These are phyloP conservation scores for Fraxinus latifolia DNA, from an alignment of 305 asterid species.

Conservation along the genomic window DNA sequence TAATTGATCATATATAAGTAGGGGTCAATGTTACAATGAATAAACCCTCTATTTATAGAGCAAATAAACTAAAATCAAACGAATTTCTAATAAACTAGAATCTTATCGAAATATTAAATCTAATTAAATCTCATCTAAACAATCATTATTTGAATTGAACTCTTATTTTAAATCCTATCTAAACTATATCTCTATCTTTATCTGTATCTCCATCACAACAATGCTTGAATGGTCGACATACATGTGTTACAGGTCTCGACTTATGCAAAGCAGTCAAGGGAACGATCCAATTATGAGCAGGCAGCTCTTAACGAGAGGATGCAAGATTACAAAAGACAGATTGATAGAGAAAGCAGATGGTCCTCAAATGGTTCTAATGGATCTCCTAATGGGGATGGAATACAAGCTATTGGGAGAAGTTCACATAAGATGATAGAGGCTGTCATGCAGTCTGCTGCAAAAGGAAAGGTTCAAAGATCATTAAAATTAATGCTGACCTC, in stretches of 20 bases:
- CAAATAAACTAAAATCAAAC: background rate
- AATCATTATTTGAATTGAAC: background rate
- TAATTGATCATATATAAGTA: background rate
- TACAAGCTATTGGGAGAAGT: conserved; percentile 94
- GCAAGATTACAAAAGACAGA: conserved; percentile 94
- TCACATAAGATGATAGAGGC: conserved; percentile 99
- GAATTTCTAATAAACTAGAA: background rate
- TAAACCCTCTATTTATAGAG: background rate
- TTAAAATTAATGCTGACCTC: conserved; percentile 19
- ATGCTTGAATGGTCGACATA: conserved; percentile 12
- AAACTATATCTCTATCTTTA: background rate
- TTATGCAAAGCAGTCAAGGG: conserved; percentile 95
- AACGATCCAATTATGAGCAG: conserved; percentile 90
- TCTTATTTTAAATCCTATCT: background rate
- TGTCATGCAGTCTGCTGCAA: conserved; percentile 95
- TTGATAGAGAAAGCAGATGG: conserved; percentile 91
- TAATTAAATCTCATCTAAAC: background rate
- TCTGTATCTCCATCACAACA: background rate
- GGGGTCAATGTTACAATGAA: background rate
- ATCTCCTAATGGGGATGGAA: conserved; percentile 96
- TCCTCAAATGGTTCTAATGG: conserved; percentile 85
- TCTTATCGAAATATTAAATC: background rate
- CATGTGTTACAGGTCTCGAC: conserved; percentile 68
- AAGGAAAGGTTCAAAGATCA: conserved; percentile 72
- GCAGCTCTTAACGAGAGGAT: conserved; percentile 97